A percentile compares a stretch with the other conserved stretches of the same genome.
Evolutionary conservation across 257 asterid species (phyloP).

Genomic region (Ajuga chamaepitys): DNA sequence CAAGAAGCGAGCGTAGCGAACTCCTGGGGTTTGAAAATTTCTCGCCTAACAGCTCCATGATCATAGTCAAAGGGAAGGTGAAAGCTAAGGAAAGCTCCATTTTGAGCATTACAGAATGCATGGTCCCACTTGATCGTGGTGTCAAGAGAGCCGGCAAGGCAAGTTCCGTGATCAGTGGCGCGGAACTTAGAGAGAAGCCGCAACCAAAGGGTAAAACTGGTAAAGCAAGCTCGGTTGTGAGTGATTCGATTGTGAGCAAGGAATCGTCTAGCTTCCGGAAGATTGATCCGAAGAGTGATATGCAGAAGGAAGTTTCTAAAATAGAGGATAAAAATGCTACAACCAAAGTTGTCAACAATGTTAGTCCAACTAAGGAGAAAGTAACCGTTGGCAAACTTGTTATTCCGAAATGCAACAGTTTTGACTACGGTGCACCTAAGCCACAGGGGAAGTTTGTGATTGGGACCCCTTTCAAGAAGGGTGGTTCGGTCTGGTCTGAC

Average conservation of each 20-base stretch:
- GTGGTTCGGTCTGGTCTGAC: constrained; percentile 41
- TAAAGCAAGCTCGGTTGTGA: constrained; percentile 46
- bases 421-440: constrained; percentile 26
- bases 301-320: not conserved
- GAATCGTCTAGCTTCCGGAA: constrained; percentile 27
- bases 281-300: not conserved
- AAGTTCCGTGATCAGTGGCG: constrained; percentile 62
- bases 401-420: constrained; percentile 16
- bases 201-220: constrained; percentile 25
- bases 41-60: constrained; percentile 33
- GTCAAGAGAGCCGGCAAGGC: constrained; percentile 45
- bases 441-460: constrained; percentile 25
- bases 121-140: constrained; percentile 14
- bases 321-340: not conserved
- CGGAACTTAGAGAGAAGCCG: constrained; percentile 44
- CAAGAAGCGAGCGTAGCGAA: constrained; percentile 68
- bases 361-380: constrained; percentile 9
- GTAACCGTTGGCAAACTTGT: constrained; percentile 25
- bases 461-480: constrained; percentile 33
- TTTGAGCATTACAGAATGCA: constrained; percentile 45
- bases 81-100: constrained; percentile 48
- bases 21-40: constrained; percentile 27
- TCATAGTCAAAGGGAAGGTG: constrained; percentile 22
- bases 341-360: constrained; percentile 21
- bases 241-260: constrained; percentile 55